A percentile compares a stretch with the other conserved stretches of the same genome.
Conservation (phyloP, 169 alveolate genomes). For the Toxoplasma gondii region DNA sequence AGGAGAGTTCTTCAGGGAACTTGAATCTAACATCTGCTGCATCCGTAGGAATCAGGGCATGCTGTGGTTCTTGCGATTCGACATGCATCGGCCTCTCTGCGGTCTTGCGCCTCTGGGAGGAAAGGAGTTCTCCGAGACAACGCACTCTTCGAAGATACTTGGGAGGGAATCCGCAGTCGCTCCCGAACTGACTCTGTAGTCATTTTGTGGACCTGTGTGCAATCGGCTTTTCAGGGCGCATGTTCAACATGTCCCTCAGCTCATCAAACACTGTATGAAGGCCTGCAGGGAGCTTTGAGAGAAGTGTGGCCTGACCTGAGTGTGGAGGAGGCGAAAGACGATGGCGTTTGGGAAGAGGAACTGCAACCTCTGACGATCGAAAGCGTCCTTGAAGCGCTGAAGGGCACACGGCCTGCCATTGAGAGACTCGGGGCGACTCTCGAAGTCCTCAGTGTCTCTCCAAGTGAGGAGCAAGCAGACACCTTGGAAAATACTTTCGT, state of each 20-base stretch:
- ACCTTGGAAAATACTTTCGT: not conserved
- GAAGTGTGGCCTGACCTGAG: not conserved
- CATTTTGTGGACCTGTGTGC: too few relatives aligned
- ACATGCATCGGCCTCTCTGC: too few relatives aligned
- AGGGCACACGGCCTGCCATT: slow-evolving; percentile 1
- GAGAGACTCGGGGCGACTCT: slow-evolving; percentile 1
- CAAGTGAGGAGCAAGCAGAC: not conserved
- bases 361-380: not conserved
- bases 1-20: too few relatives aligned
- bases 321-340: not conserved
- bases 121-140: too few relatives aligned
- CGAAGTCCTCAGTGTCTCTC: not conserved
- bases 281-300: slow-evolving; percentile 8
- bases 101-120: too few relatives aligned
- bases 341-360: not conserved
- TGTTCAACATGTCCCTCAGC: slow-evolving; percentile 11
- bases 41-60: too few relatives aligned
- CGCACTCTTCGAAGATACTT: too few relatives aligned
- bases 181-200: too few relatives aligned
- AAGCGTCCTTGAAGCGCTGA: not conserved
- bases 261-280: slow-evolving; percentile 9
- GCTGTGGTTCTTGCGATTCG: too few relatives aligned
- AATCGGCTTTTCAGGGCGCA: slow-evolving; percentile 17
- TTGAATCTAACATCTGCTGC: too few relatives aligned
- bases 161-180: too few relatives aligned